phyloP scores from a whole-genome alignment of 225 moss, liverwort and hornwort genomes.

The Neckera pumila region DNA sequence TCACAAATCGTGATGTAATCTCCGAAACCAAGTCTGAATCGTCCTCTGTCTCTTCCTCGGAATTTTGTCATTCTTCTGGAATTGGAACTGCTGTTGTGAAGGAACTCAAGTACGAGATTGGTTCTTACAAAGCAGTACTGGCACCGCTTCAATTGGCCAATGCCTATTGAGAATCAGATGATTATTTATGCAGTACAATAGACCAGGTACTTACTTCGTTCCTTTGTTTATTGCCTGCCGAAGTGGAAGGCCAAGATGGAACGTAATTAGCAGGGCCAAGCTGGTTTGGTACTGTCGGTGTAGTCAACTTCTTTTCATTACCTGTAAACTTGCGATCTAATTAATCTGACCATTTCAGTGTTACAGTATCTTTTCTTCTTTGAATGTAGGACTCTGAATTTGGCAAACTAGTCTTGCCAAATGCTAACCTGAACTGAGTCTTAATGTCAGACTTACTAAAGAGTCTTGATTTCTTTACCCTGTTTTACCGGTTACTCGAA shows the following conservation, averaged over 20 bases:
- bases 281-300: not conserved
- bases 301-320: not conserved
- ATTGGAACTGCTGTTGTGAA: conserved; percentile 47
- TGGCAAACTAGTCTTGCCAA: not conserved
- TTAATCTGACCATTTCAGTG: not conserved
- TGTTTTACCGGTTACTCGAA: not conserved
- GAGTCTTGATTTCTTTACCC: not conserved
- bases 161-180: not conserved
- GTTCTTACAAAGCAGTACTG: conserved; percentile 27
- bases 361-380: not conserved
- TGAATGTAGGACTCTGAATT: not conserved
- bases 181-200: not conserved
- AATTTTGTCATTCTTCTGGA: conserved; percentile 13
- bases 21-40: conserved; percentile 13
- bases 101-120: conserved; percentile 50
- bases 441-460: not conserved
- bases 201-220: not conserved
- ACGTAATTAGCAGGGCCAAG: not conserved
- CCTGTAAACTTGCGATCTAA: not conserved
- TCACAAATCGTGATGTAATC: not conserved
- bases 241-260: conserved; percentile 4
- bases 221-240: not conserved
- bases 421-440: not conserved
- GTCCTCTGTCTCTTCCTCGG: not conserved
- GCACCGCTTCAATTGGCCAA: conserved; percentile 26